phyloP scores from a whole-genome alignment of 495 filamentous ascomycete species.

The Neurospora tetraspora region DNA sequence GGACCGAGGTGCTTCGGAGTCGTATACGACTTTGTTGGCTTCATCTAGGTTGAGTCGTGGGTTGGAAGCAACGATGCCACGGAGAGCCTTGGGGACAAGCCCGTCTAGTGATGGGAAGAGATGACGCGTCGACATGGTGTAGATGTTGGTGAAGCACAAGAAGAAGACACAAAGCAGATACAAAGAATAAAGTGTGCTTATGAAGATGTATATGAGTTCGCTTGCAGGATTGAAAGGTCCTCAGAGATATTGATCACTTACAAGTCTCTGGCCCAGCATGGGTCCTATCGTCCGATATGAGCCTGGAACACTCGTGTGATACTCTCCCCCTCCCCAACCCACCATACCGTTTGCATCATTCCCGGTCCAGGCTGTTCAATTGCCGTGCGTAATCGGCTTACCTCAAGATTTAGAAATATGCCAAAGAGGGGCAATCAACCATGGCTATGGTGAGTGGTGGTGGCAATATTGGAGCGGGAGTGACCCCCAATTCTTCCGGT shows the following conservation, averaged over 20 bases:
- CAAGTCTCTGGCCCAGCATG: not conserved
- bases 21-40: slow-evolving; percentile 46
- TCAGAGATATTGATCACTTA: not conserved
- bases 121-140: slow-evolving; percentile 36
- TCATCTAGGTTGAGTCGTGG: slow-evolving; percentile 46
- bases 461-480: not conserved
- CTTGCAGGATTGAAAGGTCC: not conserved
- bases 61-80: slow-evolving; percentile 47
- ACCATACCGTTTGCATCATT: not conserved
- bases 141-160: not conserved
- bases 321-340: not conserved
- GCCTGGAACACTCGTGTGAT: not conserved
- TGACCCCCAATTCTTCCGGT: not conserved
- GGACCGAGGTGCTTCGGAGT: slow-evolving; percentile 37
- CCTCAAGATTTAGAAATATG: not conserved
- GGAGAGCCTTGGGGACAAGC: slow-evolving; percentile 46
- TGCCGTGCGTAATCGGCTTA: not conserved
- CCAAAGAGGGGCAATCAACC: not conserved
- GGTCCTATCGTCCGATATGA: not conserved
- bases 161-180: not conserved
- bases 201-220: not conserved
- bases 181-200: not conserved
- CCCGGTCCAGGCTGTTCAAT: not conserved
- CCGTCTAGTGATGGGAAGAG: slow-evolving; percentile 37
- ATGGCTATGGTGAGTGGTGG: not conserved